Percentiles rank a stretch among this genome's conserved stretches.
These are phyloP conservation scores for Aristolochia contorta DNA, from an alignment of 164 flowering plant species.

Conservation along the genomic window DNA sequence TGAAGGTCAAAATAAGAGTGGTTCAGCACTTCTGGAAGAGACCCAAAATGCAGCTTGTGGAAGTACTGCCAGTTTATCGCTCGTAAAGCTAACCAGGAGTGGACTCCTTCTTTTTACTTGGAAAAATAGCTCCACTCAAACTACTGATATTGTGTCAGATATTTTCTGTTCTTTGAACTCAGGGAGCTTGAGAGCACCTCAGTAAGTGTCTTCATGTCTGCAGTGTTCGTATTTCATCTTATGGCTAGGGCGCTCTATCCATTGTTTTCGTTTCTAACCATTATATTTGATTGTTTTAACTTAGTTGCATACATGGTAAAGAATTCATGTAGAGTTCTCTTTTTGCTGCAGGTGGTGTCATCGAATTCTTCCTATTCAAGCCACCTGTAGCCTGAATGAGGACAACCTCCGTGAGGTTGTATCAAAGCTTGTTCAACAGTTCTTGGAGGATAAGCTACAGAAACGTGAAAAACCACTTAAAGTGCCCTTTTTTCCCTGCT, in stretches of 20 bases:
- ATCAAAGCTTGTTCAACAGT: conserved; percentile 49
- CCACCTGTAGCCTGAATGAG: conserved; percentile 56
- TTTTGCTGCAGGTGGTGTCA: conserved; percentile 48
- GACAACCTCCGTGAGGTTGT: conserved; percentile 39
- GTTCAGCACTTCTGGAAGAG: conserved; percentile 3
- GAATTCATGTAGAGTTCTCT: background rate
- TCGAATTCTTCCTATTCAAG: no score
- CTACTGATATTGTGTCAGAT: conserved; percentile 36
- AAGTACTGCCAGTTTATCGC: conserved; percentile 31
- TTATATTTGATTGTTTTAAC: no score
- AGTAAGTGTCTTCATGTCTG: conserved; percentile 33
- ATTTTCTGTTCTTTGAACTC: conserved; percentile 39
- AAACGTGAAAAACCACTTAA: conserved; percentile 36
- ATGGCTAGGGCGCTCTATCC: no score
- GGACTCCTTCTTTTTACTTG: conserved; percentile 71
- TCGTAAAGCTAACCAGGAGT: conserved; percentile 78
- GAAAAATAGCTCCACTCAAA: conserved; percentile 20
- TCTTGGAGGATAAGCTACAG: conserved; percentile 26
- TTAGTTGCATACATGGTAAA: no score
- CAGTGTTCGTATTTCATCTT: background rate
- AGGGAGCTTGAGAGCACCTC: conserved; percentile 39
- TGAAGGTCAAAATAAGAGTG: conserved; percentile 13
- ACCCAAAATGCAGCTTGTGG: background rate
- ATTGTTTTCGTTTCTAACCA: no score
- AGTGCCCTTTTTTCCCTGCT: conserved; percentile 21